Evolutionary conservation across 768 basidiomycete genomes (phyloP).

Genomic region (Auriculariales sp.): DNA sequence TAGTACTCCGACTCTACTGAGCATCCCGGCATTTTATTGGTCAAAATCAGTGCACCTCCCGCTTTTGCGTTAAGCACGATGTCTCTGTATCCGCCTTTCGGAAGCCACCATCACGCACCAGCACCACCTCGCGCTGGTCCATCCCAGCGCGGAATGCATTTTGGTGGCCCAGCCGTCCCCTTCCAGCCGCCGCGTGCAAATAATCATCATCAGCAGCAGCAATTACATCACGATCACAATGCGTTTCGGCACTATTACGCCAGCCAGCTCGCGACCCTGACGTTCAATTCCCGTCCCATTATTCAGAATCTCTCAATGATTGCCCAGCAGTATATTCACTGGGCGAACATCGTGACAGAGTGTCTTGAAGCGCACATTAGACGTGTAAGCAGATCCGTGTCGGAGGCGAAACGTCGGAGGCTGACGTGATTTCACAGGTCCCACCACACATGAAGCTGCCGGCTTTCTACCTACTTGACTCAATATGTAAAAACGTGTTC

Average conservation of each 20-base stretch:
- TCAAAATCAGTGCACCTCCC: too few relatives aligned
- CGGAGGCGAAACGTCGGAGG: not conserved
- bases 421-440: slow-evolving; percentile 37
- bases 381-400: slow-evolving; percentile 54
- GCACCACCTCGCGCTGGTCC: too few relatives aligned
- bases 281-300: slow-evolving; percentile 87
- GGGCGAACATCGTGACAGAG: slow-evolving; percentile 64
- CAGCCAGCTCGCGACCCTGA: slow-evolving; percentile 61
- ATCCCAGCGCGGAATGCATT: too few relatives aligned
- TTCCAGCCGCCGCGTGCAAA: too few relatives aligned
- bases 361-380: slow-evolving; percentile 77
- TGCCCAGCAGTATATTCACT: slow-evolving; percentile 74
- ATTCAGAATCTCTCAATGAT: slow-evolving; percentile 88
- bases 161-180: too few relatives aligned
- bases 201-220: too few relatives aligned
- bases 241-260: slow-evolving; percentile 70
- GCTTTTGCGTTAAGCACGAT: too few relatives aligned
- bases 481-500: slow-evolving; percentile 92
- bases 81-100: too few relatives aligned
- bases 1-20: too few relatives aligned
- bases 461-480: slow-evolving; percentile 87
- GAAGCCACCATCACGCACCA: too few relatives aligned
- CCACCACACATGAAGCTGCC: slow-evolving; percentile 84
- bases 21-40: too few relatives aligned
- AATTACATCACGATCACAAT: slow-evolving; percentile 38